Base-by-base conservation (phyloP, 345 rosid species). In the Limnanthes douglasii region DNA sequence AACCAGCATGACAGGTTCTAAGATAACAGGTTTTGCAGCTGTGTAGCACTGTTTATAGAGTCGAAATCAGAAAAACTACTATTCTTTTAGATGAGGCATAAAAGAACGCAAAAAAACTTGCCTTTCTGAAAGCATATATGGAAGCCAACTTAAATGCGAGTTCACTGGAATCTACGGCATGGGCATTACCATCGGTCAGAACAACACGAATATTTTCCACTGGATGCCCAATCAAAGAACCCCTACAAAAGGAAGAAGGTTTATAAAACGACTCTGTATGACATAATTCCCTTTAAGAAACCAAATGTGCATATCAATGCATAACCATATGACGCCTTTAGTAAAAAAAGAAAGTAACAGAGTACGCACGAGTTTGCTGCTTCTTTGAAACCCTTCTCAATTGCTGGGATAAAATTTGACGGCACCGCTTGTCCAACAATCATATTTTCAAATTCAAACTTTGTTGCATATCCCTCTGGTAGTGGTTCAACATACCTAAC, bases 71-170 rank as follows among this genome's bases (percentile, higher is more conserved):
- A 45, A 28, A 34, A 32, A 5, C 22, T 18, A 45, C 8, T 7
- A 28, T 28, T 19, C 10, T 7, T 5, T 0, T 34, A 29, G 8
- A 33, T 28, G 8, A 21, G 18, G 11, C 9, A 10, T 8, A 12
- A 50, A 2, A 18, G 34, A 14, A 39, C 18, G 12, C 23, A 12
- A 23, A 21, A 18, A 13, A 6, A 10, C 4, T 4, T 15, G 75
- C 93, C 79, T 75, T 88, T 68, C 99, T 73, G 43, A 92, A 92
- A 44, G 99, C 99, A 62, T 92, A 92, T 44, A 92, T 92, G 46
- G 99, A 46, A 22, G 99, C 99, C 46, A 92, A 60, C 53, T 92
- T 92, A 61, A 92, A 92, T 8, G 99, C 99, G 53, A 85, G 88
- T 53, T 92, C 96, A 56, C 99, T 92, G 22, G 96, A 92, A 73